Evolutionary conservation across 1,139 yeast genomes (phyloP).

Genomic region (Debaryomyces sp.): DNA sequence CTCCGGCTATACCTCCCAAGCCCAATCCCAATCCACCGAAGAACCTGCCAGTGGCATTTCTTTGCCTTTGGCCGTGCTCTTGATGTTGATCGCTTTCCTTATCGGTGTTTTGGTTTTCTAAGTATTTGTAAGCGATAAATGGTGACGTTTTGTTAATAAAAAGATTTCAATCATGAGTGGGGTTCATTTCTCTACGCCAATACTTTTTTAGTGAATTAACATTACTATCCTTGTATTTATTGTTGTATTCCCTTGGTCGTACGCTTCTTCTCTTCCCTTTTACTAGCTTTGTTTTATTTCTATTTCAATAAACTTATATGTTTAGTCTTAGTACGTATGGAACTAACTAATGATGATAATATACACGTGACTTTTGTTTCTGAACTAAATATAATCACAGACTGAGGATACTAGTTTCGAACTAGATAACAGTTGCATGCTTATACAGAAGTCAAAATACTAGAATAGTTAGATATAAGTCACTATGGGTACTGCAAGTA

Average conservation of each 20-base stretch:
- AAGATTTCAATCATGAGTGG: not conserved
- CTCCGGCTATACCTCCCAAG: conserved; percentile 4
- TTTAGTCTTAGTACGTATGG: not conserved
- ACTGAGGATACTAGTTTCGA: not conserved
- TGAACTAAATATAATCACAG: not conserved
- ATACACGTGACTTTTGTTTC: not conserved
- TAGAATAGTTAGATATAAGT: not conserved
- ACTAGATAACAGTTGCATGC: not conserved
- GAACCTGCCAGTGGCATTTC: conserved; percentile 54
- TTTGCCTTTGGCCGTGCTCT: conserved; percentile 50
- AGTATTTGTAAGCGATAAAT: conserved; percentile 8
- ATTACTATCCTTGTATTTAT: conserved; percentile 2
- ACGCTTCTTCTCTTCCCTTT: not conserved
- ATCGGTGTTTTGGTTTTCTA: conserved; percentile 63
- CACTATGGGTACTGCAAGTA: conserved; percentile 32
- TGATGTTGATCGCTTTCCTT: conserved; percentile 59
- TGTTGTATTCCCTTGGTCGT: not conserved
- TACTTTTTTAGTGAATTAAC: conserved; percentile 1
- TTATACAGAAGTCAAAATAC: not conserved
- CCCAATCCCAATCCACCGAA: conserved; percentile 15
- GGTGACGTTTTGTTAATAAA: not conserved
- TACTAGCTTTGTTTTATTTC: not conserved
- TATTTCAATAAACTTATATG: not conserved
- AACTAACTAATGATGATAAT: not conserved
- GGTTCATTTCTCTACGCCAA: not conserved